These are phyloP conservation scores for Diaporthe batatas DNA, from an alignment of 2,329 filamentous ascomycete species.

Conservation along the genomic window DNA sequence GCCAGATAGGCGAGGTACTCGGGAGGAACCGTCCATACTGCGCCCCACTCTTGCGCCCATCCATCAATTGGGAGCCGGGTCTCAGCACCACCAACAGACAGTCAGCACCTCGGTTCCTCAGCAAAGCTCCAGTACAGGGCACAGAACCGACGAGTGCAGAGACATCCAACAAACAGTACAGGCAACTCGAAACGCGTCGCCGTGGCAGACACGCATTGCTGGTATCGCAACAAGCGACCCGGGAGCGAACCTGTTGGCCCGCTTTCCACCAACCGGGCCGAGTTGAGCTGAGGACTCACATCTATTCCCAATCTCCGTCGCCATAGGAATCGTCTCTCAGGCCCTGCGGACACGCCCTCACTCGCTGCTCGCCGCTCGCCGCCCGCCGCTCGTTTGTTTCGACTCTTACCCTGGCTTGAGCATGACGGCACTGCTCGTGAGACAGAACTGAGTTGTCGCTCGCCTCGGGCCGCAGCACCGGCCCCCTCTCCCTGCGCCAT, in stretches of 20 bases:
- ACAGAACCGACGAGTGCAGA: not conserved
- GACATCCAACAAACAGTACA: not conserved
- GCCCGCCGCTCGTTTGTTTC: not conserved
- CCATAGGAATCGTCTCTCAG: not conserved
- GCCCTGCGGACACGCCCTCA: not conserved
- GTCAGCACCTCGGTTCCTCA: conserved; percentile 17
- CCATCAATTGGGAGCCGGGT: conserved; percentile 5
- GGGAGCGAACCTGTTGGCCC: conserved; percentile 12
- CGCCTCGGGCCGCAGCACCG: conserved; percentile 27
- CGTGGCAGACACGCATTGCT: conserved; percentile 1
- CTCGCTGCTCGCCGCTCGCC: not conserved
- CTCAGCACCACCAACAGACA: not conserved
- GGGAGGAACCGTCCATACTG: conserved; percentile 20
- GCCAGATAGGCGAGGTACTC: not conserved
- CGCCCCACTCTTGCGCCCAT: conserved; percentile 4
- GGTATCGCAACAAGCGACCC: not conserved
- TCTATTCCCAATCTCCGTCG: not conserved
- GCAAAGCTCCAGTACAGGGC: not conserved
- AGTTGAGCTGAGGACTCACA: conserved; percentile 9
- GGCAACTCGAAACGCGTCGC: not conserved
- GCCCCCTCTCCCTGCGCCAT: conserved; percentile 43
- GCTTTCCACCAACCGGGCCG: conserved; percentile 25
- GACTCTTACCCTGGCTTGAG: not conserved
- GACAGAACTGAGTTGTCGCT: conserved; percentile 31
- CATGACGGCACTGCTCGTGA: conserved; percentile 33